Conservation (phyloP, 2,329 filamentous ascomycete genomes). For the Proliferodiscus dingleyae region DNA sequence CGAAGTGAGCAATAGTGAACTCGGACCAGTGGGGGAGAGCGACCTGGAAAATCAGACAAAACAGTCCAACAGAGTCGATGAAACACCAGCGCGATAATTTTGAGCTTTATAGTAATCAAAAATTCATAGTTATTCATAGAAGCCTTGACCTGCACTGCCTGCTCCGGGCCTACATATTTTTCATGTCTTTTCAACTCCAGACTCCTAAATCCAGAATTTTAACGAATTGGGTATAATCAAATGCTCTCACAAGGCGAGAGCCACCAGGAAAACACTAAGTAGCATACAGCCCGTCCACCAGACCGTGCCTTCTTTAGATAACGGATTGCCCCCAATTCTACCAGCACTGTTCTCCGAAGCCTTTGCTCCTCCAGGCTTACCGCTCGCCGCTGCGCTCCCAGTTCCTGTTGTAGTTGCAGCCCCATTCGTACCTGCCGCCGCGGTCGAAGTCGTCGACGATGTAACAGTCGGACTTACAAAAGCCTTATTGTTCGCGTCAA, state of each 20-base stretch:
- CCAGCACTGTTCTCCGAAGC: neutral
- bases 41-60: conserved; percentile 13
- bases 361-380: neutral
- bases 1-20: conserved; percentile 5
- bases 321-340: neutral
- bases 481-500: conserved; percentile 2
- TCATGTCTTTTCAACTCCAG: neutral
- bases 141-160: too few relatives aligned
- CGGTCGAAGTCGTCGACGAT: neutral
- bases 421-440: neutral
- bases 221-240: neutral
- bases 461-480: conserved; percentile 9
- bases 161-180: neutral
- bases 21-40: conserved; percentile 6
- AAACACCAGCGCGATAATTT: neutral
- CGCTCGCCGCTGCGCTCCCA: neutral
- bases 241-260: conserved; percentile 9
- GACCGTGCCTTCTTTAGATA: neutral
- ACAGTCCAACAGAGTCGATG: neutral
- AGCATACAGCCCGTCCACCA: conserved; percentile 9
- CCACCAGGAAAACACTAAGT: conserved; percentile 8
- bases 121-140: too few relatives aligned
- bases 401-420: neutral
- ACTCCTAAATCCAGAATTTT: neutral
- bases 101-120: neutral